These are phyloP conservation scores for Ophiorrhiza pumila DNA, from an alignment of 257 asterid species.

Conservation along the genomic window DNA sequence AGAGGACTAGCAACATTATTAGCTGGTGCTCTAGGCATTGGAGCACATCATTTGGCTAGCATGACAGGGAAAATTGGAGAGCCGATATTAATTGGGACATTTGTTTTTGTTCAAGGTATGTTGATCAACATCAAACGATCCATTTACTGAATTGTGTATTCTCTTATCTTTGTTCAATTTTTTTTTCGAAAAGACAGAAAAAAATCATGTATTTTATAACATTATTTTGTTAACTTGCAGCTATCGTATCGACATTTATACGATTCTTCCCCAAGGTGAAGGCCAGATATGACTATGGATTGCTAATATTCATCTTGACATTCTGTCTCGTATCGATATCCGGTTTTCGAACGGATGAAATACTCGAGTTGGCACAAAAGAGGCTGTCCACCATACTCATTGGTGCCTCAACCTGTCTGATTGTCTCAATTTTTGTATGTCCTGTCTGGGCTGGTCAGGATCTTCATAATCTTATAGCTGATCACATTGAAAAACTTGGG, in stretches of 20 bases:
- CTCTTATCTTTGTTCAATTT: not conserved
- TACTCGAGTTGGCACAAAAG: conserved; percentile 47
- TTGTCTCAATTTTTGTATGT: conserved; percentile 47
- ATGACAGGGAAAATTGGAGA: conserved; percentile 52
- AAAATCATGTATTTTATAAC: too few relatives aligned
- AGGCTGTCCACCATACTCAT: conserved; percentile 56
- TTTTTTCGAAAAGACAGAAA: too few relatives aligned
- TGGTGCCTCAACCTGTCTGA: conserved; percentile 57
- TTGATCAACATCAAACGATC: too few relatives aligned
- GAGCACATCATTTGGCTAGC: conserved; percentile 61
- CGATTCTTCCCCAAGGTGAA: conserved; percentile 68
- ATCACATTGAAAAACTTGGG: conserved; percentile 52
- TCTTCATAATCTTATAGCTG: conserved; percentile 60
- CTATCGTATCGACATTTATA: conserved; percentile 56
- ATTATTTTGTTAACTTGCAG: conserved; percentile 33
- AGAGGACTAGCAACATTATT: conserved; percentile 67
- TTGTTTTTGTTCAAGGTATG: conserved; percentile 71
- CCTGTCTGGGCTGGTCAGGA: conserved; percentile 90
- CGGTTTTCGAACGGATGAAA: conserved; percentile 48
- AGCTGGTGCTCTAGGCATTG: conserved; percentile 70
- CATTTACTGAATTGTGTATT: not conserved
- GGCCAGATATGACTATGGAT: conserved; percentile 79
- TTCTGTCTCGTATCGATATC: conserved; percentile 64
- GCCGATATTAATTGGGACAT: conserved; percentile 56
- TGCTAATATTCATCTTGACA: conserved; percentile 65